phyloP scores from a whole-genome alignment of 169 alveolate genomes.

The Cystoisospora suis region DNA sequence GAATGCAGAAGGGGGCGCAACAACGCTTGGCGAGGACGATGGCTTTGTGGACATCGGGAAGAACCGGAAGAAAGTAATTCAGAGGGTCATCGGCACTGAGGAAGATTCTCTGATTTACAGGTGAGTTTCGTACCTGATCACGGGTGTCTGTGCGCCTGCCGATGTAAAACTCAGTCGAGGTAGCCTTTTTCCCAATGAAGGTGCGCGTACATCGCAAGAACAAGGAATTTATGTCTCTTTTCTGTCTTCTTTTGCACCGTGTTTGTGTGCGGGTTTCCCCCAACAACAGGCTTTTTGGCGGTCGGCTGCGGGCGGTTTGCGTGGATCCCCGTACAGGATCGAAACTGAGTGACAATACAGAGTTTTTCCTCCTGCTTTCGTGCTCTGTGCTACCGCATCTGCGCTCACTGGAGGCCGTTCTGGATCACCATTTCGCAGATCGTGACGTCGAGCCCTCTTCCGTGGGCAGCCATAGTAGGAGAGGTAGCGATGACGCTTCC shows the following conservation, averaged over 20 bases:
- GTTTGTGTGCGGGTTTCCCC: no score
- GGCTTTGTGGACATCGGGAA: constrained; percentile 19
- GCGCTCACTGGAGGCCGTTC: constrained; percentile 8
- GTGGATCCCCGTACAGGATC: constrained; percentile 16
- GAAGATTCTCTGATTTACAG: neutral
- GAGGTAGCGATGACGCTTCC: neutral
- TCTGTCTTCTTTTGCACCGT: neutral
- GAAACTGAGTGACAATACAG: neutral
- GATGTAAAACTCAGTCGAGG: no score
- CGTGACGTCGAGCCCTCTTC: neutral
- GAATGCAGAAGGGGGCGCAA: no score
- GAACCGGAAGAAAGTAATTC: neutral
- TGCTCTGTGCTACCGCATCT: constrained; percentile 18
- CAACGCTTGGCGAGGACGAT: neutral
- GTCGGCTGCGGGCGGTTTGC: neutral
- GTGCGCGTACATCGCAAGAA: no score
- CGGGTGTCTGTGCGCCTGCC: no score
- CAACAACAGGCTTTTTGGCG: constrained; percentile 21
- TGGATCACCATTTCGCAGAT: neutral
- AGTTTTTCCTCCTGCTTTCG: neutral
- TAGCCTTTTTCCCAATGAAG: no score
- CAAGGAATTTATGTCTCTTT: neutral
- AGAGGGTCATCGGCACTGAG: neutral
- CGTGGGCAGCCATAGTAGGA: neutral
- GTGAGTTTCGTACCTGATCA: no score